Conservation (phyloP, 164 flowering plant genomes). For the Amborella trichopoda region DNA sequence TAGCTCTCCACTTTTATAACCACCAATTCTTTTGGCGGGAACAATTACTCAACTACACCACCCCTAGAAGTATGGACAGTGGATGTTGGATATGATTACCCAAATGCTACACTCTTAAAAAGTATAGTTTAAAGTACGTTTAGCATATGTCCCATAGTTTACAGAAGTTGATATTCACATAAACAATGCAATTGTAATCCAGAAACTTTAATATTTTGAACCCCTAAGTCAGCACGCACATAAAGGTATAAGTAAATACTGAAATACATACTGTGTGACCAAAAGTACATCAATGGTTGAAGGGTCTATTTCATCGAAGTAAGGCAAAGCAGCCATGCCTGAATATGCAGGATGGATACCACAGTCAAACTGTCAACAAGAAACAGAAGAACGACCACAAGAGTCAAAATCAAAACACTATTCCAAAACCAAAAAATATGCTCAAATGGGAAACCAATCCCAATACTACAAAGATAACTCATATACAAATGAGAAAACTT, state of each 20-base stretch:
- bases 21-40: no score
- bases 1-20: no score
- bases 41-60: no score
- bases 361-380: constrained; percentile 64
- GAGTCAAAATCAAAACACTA: not conserved
- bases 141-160: no score
- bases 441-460: not conserved
- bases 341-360: constrained; percentile 96
- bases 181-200: no score
- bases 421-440: not conserved
- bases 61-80: no score
- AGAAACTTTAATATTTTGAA: no score
- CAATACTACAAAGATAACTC: not conserved
- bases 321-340: constrained; percentile 96
- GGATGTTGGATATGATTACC: no score
- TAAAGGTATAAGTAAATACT: not conserved
- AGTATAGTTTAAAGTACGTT: no score
- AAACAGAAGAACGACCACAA: not conserved
- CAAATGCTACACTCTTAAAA: no score
- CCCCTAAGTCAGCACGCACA: no score
- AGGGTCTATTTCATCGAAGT: constrained; percentile 97
- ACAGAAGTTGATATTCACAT: no score
- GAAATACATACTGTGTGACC: constrained; percentile 72
- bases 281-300: constrained; percentile 85
- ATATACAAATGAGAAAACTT: not conserved